Evolutionary conservation across 1,139 yeast genomes (phyloP).

Genomic region (Yamadazyma taylorii): DNA sequence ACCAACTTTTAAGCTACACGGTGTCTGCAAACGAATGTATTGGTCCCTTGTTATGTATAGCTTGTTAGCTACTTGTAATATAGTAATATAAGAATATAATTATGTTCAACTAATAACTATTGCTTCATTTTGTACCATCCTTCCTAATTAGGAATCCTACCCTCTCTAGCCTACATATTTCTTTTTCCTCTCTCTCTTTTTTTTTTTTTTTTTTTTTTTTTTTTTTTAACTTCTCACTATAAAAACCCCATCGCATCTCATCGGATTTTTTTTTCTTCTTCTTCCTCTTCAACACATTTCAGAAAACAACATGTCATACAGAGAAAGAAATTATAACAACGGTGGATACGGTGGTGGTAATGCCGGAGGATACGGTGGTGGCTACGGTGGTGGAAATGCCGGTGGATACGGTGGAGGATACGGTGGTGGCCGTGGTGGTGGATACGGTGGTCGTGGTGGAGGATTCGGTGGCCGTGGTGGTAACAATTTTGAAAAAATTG

Average conservation of each 20-base stretch:
- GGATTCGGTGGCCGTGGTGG: slow-evolving; percentile 36
- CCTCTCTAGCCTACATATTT: not conserved
- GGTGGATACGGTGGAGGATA: slow-evolving; percentile 10
- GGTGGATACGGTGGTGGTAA: slow-evolving; percentile 10
- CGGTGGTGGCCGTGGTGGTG: slow-evolving; percentile 11
- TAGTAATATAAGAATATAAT: not conserved
- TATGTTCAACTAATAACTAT: not conserved
- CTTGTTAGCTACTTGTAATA: not conserved
- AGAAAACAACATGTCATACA: slow-evolving; percentile 19
- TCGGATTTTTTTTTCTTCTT: slow-evolving; percentile 7
- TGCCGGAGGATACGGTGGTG: slow-evolving; percentile 11
- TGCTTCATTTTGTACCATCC: not conserved
- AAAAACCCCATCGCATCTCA: slow-evolving; percentile 8
- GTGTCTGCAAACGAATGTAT: no score
- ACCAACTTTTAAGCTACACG: no score
- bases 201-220: slow-evolving; percentile 3
- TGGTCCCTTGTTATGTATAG: no score
- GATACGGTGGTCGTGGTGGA: slow-evolving; percentile 10
- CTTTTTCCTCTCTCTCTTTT: slow-evolving; percentile 2
- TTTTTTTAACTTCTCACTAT: slow-evolving; percentile 3
- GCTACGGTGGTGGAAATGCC: slow-evolving; percentile 9
- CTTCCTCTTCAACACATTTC: no score
- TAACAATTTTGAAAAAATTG: slow-evolving; percentile 47
- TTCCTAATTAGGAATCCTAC: no score
- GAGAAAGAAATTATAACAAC: slow-evolving; percentile 9